Base-by-base conservation (phyloP, 2,329 filamentous ascomycete genomes). In the Escovopsis sp. region DNA sequence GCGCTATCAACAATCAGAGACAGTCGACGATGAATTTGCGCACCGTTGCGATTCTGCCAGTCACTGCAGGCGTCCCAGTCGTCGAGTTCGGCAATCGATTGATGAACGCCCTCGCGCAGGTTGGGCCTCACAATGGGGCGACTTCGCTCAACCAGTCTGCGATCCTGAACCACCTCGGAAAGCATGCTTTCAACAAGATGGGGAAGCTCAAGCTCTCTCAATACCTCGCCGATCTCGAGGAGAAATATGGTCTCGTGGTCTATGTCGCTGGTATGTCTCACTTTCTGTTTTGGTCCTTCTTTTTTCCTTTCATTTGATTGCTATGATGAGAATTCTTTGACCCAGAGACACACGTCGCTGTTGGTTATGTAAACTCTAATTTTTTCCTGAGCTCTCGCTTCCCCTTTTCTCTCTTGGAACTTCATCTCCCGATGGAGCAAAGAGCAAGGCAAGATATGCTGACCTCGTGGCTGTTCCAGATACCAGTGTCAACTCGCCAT, bases 121-220 rank as follows among this genome's bases (percentile, higher is more conserved):
- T 96, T 47, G 88, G 89, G 4, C 82, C 86, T 12, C 77, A 83
- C 0, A 93, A 93, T 53, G 88, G 89, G 1, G 87, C 94, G 3
- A 94, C 86, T 0, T 88, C 85, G 0, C 72, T 98, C 12, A 95
- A 94, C 49, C 89, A 98, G 61, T 82, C 87, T 3, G 85, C 87
- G 3, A 94, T 98, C 52, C 63, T 98, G 41, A 94, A 93, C 50
- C 93, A 98, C 58, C 72, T 98, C 1, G 91, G 93, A 26, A 82
- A 91, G 48, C 87, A 98, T 61, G 91, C 93, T 0, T 98, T 98
- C 59, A 96, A 84, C 62, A 85, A 82, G 52, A 96, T 98, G 82
- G 91, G 91, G 6, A 96, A 95, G 61, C 68, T 98, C 26, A 95
- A 94, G 61, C 68, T 98, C 6, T 86, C 89, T 1, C 89, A 98